Base-by-base conservation (phyloP, 2,329 filamentous ascomycete species). In the Chaetomium globosum region DNA sequence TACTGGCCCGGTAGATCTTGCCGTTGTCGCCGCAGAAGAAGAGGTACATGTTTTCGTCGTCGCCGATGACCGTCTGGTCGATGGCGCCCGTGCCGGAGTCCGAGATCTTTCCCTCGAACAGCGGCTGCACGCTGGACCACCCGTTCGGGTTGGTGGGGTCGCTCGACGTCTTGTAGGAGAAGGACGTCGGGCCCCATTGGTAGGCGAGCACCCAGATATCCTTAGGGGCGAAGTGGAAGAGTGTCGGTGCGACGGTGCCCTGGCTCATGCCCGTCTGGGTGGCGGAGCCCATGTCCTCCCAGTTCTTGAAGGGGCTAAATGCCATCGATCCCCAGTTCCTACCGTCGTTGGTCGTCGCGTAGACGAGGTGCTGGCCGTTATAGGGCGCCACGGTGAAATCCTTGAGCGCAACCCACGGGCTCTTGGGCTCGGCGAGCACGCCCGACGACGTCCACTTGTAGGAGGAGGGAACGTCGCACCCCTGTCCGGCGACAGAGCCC, bases 1-100 rank as follows among this genome's bases (percentile, higher is more conserved):
- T 89, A 72, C 80, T 83, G 60, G 86, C 74, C 1, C 87, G 81
- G 77, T 89, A 89, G 72, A 90, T 87, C 54, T 82, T 83, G 74
- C 87, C 87, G 68, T 89, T 88, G 75, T 90, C 87, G 8, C 86
- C 87, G 0, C 81, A 80, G 70, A 89, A 89, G 82, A 89, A 90
- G 4, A 90, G 78, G 70, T 89, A 89, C 85, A 89, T 88, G 75
- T 83, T 82, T 7, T 73, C 75, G 72, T 75, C 75, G 74, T 89
- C 87, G 49, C 84, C 85, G 68, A 89, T 89, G 63, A 89, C 68
- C 0, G 85, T 85, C 75, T 88, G 86, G 74, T 89, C 87, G 66
- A 90, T 89, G 12, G 78, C 72, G 0, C 85, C 85, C 0, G 82
- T 87, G 74, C 74, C 73, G 9, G 82, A 82, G 63, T 72, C 79